These are phyloP conservation scores for Testicularia cyperi DNA, from an alignment of 1,284 basidiomycete species.

Conservation along the genomic window DNA sequence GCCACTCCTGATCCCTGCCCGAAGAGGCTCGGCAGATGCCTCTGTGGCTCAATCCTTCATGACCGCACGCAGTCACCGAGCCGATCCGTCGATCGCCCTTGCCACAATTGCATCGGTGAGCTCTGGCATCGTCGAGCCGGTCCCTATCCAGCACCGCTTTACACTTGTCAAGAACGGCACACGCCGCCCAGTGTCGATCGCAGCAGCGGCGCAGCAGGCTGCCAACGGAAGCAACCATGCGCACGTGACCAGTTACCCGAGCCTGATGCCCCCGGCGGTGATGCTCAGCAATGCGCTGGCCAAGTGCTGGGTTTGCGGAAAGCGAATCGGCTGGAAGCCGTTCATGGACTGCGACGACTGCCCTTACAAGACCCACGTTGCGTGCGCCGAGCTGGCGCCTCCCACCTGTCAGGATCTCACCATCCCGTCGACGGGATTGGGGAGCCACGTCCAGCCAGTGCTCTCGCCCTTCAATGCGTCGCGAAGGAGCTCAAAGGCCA, in stretches of 20 bases:
- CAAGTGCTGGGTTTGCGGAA: slow-evolving; percentile 53
- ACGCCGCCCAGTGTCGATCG: slow-evolving; percentile 30
- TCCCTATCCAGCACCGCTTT: slow-evolving; percentile 48
- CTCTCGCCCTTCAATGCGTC: slow-evolving; percentile 32
- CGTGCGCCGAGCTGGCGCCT: slow-evolving; percentile 47
- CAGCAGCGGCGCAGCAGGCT: slow-evolving; percentile 25
- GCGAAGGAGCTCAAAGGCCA: slow-evolving; percentile 20
- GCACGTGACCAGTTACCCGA: slow-evolving; percentile 19
- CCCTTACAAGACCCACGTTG: slow-evolving; percentile 54
- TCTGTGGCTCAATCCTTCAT: slow-evolving; percentile 38
- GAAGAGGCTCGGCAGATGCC: slow-evolving; percentile 23
- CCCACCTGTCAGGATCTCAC: slow-evolving; percentile 49
- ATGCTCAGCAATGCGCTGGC: slow-evolving; percentile 54
- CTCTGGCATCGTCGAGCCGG: slow-evolving; percentile 17
- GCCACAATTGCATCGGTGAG: slow-evolving; percentile 46
- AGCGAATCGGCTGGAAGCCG: slow-evolving; percentile 51
- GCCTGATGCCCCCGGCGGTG: slow-evolving; percentile 47
- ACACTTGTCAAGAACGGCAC: slow-evolving; percentile 55
- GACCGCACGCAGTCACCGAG: slow-evolving; percentile 40
- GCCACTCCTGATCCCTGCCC: slow-evolving; percentile 24
- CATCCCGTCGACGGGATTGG: slow-evolving; percentile 22
- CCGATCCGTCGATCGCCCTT: slow-evolving; percentile 42
- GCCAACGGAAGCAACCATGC: slow-evolving; percentile 8
- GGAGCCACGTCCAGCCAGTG: slow-evolving; percentile 18
- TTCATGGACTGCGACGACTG: slow-evolving; percentile 58